Conservation (phyloP, 257 asterid genomes). For the Eucommia ulmoides region DNA sequence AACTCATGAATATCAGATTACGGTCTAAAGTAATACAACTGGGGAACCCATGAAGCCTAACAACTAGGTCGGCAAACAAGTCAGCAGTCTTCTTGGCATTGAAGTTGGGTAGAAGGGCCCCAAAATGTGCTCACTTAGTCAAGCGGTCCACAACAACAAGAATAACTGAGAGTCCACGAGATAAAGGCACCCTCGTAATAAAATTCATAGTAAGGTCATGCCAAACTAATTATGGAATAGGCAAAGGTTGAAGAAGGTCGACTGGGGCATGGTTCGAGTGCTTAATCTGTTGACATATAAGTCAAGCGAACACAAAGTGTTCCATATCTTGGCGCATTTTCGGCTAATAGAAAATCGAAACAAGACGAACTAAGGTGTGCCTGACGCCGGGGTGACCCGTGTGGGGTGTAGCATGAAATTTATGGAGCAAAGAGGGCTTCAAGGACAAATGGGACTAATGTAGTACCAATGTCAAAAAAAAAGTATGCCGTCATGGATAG, state of each 20-base stretch:
- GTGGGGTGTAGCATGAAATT: not conserved
- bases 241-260: not conserved
- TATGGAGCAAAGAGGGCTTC: not conserved
- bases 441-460: not conserved
- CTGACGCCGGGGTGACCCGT: not conserved
- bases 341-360: not conserved
- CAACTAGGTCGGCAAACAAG: not conserved
- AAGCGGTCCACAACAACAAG: not conserved
- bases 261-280: not conserved
- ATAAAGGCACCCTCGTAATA: not conserved
- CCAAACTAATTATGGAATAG: not conserved
- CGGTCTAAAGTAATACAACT: slow-evolving; percentile 1
- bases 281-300: not conserved
- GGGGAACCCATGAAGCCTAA: not conserved
- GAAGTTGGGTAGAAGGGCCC: not conserved
- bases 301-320: not conserved
- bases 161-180: not conserved
- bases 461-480: not conserved
- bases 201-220: not conserved
- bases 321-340: not conserved
- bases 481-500: not conserved
- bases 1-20: not conserved
- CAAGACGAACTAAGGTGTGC: not conserved
- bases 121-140: not conserved
- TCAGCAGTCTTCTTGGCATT: not conserved